These are phyloP conservation scores for Gigaspora rosea DNA, from an alignment of 192 early-diverging fungal genomes.

Conservation along the genomic window DNA sequence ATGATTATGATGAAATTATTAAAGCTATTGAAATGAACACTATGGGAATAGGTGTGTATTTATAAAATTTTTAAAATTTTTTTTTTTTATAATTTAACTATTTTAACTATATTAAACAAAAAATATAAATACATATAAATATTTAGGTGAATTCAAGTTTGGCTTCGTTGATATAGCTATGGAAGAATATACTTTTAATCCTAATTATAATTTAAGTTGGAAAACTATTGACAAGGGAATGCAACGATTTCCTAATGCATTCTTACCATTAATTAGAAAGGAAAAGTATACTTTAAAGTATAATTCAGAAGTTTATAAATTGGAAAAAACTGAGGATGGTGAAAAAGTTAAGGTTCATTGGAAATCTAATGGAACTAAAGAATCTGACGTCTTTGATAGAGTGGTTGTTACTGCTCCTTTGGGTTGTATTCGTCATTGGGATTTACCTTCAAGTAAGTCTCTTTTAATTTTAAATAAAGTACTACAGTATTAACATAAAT, in stretches of 20 bases:
- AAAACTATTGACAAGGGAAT: slow-evolving; percentile 36
- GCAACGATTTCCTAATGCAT: slow-evolving; percentile 38
- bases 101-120: too few species aligned
- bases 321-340: slow-evolving; percentile 12
- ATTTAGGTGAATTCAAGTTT: neutral
- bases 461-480: neutral
- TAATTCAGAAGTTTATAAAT: slow-evolving; percentile 28
- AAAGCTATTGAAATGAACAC: neutral
- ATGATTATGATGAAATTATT: neutral
- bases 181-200: slow-evolving; percentile 24
- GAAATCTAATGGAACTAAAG: slow-evolving; percentile 21
- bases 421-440: slow-evolving; percentile 37
- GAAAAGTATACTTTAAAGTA: slow-evolving; percentile 23
- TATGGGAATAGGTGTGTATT: neutral
- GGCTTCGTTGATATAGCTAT: neutral
- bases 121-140: too few species aligned
- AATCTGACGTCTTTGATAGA: slow-evolving; percentile 26
- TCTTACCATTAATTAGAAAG: slow-evolving; percentile 24
- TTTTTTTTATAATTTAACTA: too few species aligned
- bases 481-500: too few species aligned
- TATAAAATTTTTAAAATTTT: neutral
- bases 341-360: slow-evolving; percentile 34
- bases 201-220: slow-evolving; percentile 9
- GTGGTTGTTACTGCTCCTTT: slow-evolving; percentile 39
- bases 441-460: slow-evolving; percentile 31